Evolutionary conservation across 129 eudicot genomes (phyloP), one percentile per base, ranked within the genome.

Genomic region (Flaveria robusta): DNA sequence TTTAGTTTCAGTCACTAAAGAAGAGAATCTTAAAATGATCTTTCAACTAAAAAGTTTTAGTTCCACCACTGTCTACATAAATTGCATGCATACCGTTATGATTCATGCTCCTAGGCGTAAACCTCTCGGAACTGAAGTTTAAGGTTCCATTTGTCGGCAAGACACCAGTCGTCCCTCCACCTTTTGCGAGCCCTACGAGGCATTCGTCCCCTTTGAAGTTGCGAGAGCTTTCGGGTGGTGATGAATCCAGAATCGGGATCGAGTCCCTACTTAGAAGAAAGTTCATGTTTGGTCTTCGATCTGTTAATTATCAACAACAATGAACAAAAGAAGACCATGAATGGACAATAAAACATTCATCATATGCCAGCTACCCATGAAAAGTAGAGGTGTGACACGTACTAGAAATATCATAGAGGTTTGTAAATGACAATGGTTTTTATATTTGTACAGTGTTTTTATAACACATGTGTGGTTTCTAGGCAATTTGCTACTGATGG

Each of bases 211-310:
- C 77, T 79, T 79, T 84, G 13, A 76, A 74, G 81, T 41, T 69
- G 81, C 83, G 56, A 67, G 75, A 79, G 71, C 49, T 85, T 34
- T 81, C 84, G 22, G 86, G 74, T 55, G 79, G 64, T 27, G 69
- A 37, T 16, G 79, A 62, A 83, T 83, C 85, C 16, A 84, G 77
- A 71, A 71, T 41, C 20, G 89, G 81, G 45, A 81, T 66, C 5
- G 89, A 83, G 11, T 73, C 62, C 72, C 83, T 75, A 70, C 65
- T 85, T 56, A 87, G 37, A 69, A 87, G 81, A 49, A 82, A 71
- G 66, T 79, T 84, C 87, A 84, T 80, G 70, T 68, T 71, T 24
- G 76, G 73, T 70, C 85, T 85, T 73, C 77, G 64, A 74, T 84
- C 88, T 87, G 82, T 68, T n/a, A n/a, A n/a, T n/a, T 26, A 65